Conservation (phyloP, 495 filamentous ascomycete species). For the Terfezia claveryi region DNA sequence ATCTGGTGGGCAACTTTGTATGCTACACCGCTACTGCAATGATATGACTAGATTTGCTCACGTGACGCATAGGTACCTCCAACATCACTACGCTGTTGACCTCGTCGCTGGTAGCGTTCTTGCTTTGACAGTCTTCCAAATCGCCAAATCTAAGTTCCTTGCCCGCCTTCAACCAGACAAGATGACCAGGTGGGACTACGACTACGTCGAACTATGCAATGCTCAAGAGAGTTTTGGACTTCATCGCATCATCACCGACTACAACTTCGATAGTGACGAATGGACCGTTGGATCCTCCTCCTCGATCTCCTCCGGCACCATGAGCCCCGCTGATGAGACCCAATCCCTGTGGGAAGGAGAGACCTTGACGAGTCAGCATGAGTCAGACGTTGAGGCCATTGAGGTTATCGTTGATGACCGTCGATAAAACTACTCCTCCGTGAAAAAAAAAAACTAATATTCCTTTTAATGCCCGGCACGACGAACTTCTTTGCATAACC, state of each 20-base stretch:
- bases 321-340: conserved; percentile 39
- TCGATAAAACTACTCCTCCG: neutral
- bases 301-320: conserved; percentile 38
- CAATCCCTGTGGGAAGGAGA: conserved; percentile 40
- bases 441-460: neutral
- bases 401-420: neutral
- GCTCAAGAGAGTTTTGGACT: conserved; percentile 32
- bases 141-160: conserved; percentile 56
- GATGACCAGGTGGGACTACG: conserved; percentile 81
- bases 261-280: conserved; percentile 32
- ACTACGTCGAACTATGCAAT: conserved; percentile 68
- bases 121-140: conserved; percentile 57
- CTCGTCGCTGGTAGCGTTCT: conserved; percentile 58
- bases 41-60: neutral
- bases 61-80: conserved; percentile 36
- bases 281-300: conserved; percentile 57
- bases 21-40: neutral
- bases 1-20: conserved; percentile 94
- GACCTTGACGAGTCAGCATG: conserved; percentile 19
- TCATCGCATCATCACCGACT: conserved; percentile 26
- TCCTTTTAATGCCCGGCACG: neutral
- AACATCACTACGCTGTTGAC: conserved; percentile 89
- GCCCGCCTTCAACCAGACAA: conserved; percentile 64
- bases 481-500: neutral
- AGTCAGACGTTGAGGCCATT: neutral